Conservation (phyloP, 2,329 filamentous ascomycete species). For the Periconia sp. region DNA sequence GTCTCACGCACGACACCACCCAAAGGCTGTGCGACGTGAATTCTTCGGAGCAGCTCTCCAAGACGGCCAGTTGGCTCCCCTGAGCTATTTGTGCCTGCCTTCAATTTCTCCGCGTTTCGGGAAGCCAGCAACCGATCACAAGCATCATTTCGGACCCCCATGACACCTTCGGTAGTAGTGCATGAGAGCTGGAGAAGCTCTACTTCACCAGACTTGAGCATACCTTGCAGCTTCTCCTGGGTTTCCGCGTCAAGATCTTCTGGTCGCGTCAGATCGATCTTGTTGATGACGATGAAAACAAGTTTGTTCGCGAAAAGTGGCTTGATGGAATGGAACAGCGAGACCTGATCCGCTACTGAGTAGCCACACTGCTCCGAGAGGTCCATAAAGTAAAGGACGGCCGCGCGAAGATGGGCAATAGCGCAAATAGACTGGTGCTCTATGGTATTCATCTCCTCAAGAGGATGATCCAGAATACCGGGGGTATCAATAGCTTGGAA, state of each 20-base stretch:
- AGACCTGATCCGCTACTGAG: conserved; percentile 88
- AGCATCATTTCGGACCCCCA: conserved; percentile 91
- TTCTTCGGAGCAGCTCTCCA: conserved; percentile 88
- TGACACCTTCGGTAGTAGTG: conserved; percentile 92
- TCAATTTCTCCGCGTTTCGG: conserved; percentile 93
- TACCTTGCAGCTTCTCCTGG: conserved; percentile 76
- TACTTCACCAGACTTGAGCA: conserved; percentile 86
- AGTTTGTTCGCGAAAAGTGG: conserved; percentile 97
- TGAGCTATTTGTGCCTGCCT: conserved; percentile 79
- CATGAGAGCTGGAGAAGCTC: conserved; percentile 94
- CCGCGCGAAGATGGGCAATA: conserved; percentile 93
- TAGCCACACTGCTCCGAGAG: conserved; percentile 96
- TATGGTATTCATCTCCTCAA: conserved; percentile 99
- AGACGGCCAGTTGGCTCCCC: conserved; percentile 80
- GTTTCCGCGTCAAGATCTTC: conserved; percentile 84
- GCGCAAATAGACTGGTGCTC: conserved; percentile 99
- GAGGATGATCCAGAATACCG: conserved; percentile 95
- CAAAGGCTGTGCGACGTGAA: conserved; percentile 95
- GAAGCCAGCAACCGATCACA: conserved; percentile 93
- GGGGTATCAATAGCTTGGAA: conserved; percentile 97
- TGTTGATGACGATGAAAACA: conserved; percentile 96
- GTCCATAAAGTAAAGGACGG: conserved; percentile 98
- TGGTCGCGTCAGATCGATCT: conserved; percentile 89
- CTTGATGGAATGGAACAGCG: conserved; percentile 95
- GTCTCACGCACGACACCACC: conserved; percentile 78